phyloP scores from a whole-genome alignment of 192 early-diverging fungal species.

The Dissophora ornata region DNA sequence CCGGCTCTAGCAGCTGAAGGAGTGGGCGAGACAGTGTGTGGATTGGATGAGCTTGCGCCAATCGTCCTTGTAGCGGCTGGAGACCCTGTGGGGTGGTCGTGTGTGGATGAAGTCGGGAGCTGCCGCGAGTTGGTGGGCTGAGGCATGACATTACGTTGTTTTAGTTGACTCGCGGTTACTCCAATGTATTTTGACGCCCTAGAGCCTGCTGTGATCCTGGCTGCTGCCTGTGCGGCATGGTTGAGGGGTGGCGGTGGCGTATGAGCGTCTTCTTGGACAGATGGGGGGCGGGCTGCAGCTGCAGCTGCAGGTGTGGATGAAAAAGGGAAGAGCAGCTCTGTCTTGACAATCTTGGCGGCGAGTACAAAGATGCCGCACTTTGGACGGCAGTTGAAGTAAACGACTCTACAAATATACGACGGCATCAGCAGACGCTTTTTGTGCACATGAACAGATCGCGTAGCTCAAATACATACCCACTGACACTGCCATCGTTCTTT shows the following conservation, averaged over 20 bases:
- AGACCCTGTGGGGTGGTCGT: not conserved
- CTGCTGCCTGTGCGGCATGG: conserved; percentile 57
- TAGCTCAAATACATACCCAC: conserved; percentile 58
- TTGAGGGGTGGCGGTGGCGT: conserved; percentile 23
- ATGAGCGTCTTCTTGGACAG: conserved; percentile 22
- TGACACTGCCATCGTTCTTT: conserved; percentile 84
- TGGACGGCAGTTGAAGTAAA: conserved; percentile 78
- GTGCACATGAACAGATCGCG: not conserved
- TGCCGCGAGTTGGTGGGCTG: conserved; percentile 26
- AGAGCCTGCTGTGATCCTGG: conserved; percentile 64
- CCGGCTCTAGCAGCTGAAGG: conserved; percentile 12
- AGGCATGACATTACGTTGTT: conserved; percentile 44
- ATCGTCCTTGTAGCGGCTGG: conserved; percentile 7
- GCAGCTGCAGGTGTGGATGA: conserved; percentile 13
- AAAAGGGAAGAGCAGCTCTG: conserved; percentile 17
- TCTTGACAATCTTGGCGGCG: conserved; percentile 66
- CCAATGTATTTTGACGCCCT: conserved; percentile 67
- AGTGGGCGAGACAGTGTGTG: conserved; percentile 28
- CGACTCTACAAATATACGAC: conserved; percentile 53
- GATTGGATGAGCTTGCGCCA: not conserved
- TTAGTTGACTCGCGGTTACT: conserved; percentile 65
- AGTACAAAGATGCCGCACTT: conserved; percentile 79
- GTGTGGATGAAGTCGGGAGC: not conserved
- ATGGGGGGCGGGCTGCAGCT: conserved; percentile 13
- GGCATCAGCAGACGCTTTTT: not conserved